These are phyloP conservation scores for Magnaporthiopsis poae DNA, from an alignment of 2,329 filamentous ascomycete species.

Conservation along the genomic window DNA sequence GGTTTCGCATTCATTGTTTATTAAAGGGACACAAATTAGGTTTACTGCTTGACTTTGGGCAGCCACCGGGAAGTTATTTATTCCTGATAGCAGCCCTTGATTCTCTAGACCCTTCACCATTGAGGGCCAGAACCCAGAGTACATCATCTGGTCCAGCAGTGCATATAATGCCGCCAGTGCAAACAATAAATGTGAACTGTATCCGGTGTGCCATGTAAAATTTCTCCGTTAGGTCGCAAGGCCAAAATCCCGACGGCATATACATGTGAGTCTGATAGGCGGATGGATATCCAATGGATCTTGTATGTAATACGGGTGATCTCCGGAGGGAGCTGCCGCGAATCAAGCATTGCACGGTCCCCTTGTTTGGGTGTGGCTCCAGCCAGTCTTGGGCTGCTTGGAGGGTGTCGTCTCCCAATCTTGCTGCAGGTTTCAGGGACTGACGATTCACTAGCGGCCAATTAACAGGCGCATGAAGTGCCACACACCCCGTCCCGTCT, in stretches of 20 bases:
- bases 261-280: not conserved
- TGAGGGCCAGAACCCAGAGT: no score
- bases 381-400: not conserved
- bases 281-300: not conserved
- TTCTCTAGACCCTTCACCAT: no score
- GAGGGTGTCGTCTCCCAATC: not conserved
- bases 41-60: not conserved
- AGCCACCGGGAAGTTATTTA: no score
- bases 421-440: slow-evolving; percentile 9
- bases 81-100: no score
- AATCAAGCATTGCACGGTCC: not conserved
- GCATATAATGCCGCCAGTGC: no score
- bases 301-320: not conserved
- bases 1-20: not conserved
- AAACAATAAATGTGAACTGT: no score
- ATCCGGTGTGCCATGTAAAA: not conserved
- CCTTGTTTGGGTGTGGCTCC: not conserved
- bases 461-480: not conserved
- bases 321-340: not conserved
- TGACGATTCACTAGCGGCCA: not conserved
- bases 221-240: not conserved
- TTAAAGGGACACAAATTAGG: not conserved
- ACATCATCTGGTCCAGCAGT: no score
- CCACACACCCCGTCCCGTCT: not conserved
- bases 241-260: not conserved